These are phyloP conservation scores for Insectozyma bohioensis DNA, from an alignment of 1,139 yeast genomes.

Conservation along the genomic window DNA sequence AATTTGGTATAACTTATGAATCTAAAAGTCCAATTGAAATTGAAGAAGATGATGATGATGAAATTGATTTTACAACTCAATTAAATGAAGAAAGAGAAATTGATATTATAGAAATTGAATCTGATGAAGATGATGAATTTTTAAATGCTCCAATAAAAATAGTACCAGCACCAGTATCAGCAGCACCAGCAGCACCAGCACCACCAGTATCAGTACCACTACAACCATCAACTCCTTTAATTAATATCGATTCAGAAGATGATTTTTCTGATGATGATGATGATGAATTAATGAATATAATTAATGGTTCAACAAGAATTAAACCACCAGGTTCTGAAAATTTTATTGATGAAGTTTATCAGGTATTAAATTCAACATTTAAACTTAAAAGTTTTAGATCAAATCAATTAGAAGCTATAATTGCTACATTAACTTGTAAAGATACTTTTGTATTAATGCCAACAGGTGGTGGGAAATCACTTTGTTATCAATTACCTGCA, in stretches of 20 bases:
- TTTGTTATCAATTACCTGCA: slow-evolving; percentile 96
- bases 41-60: slow-evolving; percentile 23
- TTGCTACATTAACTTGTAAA: slow-evolving; percentile 73
- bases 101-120: slow-evolving; percentile 31
- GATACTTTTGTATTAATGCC: slow-evolving; percentile 98
- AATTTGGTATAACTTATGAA: slow-evolving; percentile 28
- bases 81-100: slow-evolving; percentile 45
- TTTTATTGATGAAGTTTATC: slow-evolving; percentile 57
- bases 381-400: slow-evolving; percentile 68
- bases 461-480: slow-evolving; percentile 97
- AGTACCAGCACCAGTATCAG: slow-evolving; percentile 1
- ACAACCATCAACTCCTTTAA: too few species aligned
- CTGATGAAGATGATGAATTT: slow-evolving; percentile 30
- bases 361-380: slow-evolving; percentile 58
- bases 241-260: slow-evolving; percentile 19
- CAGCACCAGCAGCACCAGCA: too few species aligned
- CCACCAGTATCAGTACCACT: slow-evolving; percentile 3
- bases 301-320: slow-evolving; percentile 15
- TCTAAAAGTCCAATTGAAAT: slow-evolving; percentile 11
- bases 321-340: slow-evolving; percentile 34
- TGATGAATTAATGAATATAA: slow-evolving; percentile 29
- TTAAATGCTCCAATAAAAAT: neutral
- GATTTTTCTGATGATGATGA: slow-evolving; percentile 43
- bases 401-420: slow-evolving; percentile 85
- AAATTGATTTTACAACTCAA: slow-evolving; percentile 38